Base-by-base conservation (phyloP, 176 grass and related monocot genomes). In the Leersia perrieri region DNA sequence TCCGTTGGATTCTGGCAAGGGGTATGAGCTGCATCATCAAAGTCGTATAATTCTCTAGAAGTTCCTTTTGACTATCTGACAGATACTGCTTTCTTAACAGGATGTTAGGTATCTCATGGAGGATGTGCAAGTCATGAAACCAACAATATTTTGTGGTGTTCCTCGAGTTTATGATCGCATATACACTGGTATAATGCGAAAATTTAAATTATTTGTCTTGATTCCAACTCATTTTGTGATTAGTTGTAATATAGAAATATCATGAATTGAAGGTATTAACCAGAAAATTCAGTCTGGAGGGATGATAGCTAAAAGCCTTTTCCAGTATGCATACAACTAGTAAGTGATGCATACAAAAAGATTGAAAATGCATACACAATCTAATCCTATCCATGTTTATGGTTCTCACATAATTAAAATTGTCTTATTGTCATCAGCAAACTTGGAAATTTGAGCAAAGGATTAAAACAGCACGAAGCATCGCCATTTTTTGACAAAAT, bases 1-100 rank as follows among this genome's bases (percentile, higher is more conserved):
- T 95, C 92, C 70, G 85, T 98, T 58, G 95, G 95, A 93, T 98
- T 94, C 83, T 98, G 95, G 95, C 95, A 92, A 91, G 95, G 86
- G 92, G 95, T 98, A 95, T 1, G 60, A 67, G 78, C 53, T 62
- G 32, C 11, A 11, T 30, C 9, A 76, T n/a, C 3, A 16, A 44
- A 32, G 8, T 70, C 0, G 30, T 76, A 66, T 16, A 74, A 8
- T 80, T 69, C 1, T 25, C 3, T 44, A 0, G 22, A 41, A 39
- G 2, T 84, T 28, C 11, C n/a, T n/a, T 29, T 85, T 77, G 36
- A 27, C 18, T 11, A 35, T 61, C 47, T 74, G 39, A 83, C 18
- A 78, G 45, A 0, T n/a, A 55, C 18, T 22, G 32, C 27, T 72
- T 22, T 44, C 65, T 39, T 87, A 63, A 33, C 74, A 98, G 95